phyloP scores from a whole-genome alignment of 1,139 yeast species.

The Yamadazyma jaroonii region DNA sequence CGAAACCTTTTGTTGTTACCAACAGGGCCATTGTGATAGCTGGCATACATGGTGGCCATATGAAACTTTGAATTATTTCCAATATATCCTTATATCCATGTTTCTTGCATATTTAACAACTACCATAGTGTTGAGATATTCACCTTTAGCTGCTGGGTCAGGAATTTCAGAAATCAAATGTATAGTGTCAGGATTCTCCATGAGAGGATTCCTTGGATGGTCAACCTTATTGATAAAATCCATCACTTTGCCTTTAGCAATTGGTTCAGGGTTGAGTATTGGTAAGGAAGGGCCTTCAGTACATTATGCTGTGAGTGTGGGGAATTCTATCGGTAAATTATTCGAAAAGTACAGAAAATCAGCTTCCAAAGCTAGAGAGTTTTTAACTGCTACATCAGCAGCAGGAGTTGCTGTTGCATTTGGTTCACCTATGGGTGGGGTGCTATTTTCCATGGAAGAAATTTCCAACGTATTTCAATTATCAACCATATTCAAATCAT shows the following conservation, averaged over 20 bases:
- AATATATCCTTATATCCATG: slow-evolving; percentile 60
- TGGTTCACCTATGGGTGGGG: slow-evolving; percentile 76
- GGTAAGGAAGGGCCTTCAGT: slow-evolving; percentile 90
- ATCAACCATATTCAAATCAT: slow-evolving; percentile 85
- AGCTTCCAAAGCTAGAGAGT: slow-evolving; percentile 53
- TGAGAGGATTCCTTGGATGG: slow-evolving; percentile 74
- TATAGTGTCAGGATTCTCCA: slow-evolving; percentile 85
- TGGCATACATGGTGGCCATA: slow-evolving; percentile 59
- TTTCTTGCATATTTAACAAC: slow-evolving; percentile 66
- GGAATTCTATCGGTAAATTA: slow-evolving; percentile 60
- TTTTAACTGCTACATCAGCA: slow-evolving; percentile 58
- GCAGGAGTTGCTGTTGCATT: slow-evolving; percentile 77
- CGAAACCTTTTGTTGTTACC: slow-evolving; percentile 79
- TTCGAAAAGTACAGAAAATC: slow-evolving; percentile 44
- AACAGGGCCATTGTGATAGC: slow-evolving; percentile 42
- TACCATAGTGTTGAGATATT: slow-evolving; percentile 61
- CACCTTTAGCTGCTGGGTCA: slow-evolving; percentile 94
- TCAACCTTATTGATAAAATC: slow-evolving; percentile 74
- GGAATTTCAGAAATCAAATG: slow-evolving; percentile 97
- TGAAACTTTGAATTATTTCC: slow-evolving; percentile 48
- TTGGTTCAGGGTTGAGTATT: slow-evolving; percentile 75
- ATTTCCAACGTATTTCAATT: slow-evolving; percentile 70
- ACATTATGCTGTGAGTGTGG: slow-evolving; percentile 82
- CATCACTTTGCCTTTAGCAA: slow-evolving; percentile 80
- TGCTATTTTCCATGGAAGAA: slow-evolving; percentile 69